phyloP scores from a whole-genome alignment of 2,329 filamentous ascomycete genomes.

The Leptographium procerum region DNA sequence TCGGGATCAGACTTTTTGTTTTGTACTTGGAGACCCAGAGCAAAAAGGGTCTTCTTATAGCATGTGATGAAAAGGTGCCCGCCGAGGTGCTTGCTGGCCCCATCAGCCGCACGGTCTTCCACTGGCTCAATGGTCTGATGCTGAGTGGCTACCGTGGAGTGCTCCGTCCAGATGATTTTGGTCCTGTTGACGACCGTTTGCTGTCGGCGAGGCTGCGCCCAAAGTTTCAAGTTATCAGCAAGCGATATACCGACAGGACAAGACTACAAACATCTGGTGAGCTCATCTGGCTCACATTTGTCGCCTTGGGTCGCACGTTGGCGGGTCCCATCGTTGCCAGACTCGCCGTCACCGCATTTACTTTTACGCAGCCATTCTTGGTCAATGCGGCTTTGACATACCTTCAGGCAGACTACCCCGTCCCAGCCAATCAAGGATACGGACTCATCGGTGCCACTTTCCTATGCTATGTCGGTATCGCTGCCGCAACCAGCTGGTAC shows the following conservation, averaged over 20 bases:
- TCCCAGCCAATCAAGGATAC: neutral
- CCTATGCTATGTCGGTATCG: neutral
- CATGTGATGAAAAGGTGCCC: neutral
- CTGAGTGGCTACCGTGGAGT: neutral
- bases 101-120: neutral
- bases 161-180: neutral
- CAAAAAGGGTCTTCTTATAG: neutral
- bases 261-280: neutral
- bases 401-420: neutral
- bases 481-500: neutral
- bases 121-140: neutral
- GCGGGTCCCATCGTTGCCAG: too few relatives aligned
- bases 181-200: neutral
- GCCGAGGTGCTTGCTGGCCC: neutral
- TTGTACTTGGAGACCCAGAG: neutral
- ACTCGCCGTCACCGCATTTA: too few relatives aligned
- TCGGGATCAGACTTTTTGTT: neutral
- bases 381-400: neutral
- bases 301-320: neutral
- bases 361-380: neutral
- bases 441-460: neutral
- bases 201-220: neutral
- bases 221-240: neutral
- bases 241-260: neutral
- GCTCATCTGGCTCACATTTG: neutral